These are phyloP conservation scores for Hyaloperonospora arabidopsidis DNA, from an alignment of 352 stramenopile species.

Conservation along the genomic window DNA sequence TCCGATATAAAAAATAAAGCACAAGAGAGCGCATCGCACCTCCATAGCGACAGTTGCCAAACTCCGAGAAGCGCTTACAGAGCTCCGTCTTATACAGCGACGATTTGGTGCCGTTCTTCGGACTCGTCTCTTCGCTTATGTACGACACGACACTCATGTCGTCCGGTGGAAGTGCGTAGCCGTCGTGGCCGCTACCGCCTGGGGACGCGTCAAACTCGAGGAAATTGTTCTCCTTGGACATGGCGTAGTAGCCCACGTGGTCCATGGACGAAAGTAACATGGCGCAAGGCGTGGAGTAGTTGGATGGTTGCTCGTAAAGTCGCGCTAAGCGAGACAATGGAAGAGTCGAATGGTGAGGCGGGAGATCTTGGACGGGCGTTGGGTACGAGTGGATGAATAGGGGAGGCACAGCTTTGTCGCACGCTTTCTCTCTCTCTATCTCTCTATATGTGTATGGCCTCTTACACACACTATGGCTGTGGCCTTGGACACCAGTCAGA, in stretches of 20 bases:
- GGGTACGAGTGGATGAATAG: not conserved
- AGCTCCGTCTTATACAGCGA: slow-evolving; percentile 86
- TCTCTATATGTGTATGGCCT: too few species aligned
- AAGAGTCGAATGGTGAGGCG: slow-evolving; percentile 7
- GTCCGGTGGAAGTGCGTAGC: slow-evolving; percentile 41
- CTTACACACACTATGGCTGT: not conserved
- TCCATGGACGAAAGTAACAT: slow-evolving; percentile 82
- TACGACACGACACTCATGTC: slow-evolving; percentile 35
- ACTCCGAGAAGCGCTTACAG: slow-evolving; percentile 83
- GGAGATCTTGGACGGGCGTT: slow-evolving; percentile 10
- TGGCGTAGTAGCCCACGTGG: slow-evolving; percentile 77
- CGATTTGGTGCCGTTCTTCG: slow-evolving; percentile 79
- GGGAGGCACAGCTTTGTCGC: slow-evolving; percentile 16
- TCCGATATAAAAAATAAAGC: not conserved
- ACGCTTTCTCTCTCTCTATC: slow-evolving; percentile 13
- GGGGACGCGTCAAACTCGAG: slow-evolving; percentile 54
- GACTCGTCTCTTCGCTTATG: slow-evolving; percentile 62
- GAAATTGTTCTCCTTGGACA: slow-evolving; percentile 62
- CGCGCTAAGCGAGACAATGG: slow-evolving; percentile 11
- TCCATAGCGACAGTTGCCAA: slow-evolving; percentile 82
- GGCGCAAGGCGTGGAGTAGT: slow-evolving; percentile 8
- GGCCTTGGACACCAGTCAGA: slow-evolving; percentile 23
- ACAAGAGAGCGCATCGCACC: slow-evolving; percentile 20
- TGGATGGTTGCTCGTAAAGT: slow-evolving; percentile 8
- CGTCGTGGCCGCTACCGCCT: slow-evolving; percentile 18